Evolutionary conservation across 495 filamentous ascomycete species (phyloP), one percentile per base, ranked within the genome.

Genomic region (Aspergillus cavernicola): DNA sequence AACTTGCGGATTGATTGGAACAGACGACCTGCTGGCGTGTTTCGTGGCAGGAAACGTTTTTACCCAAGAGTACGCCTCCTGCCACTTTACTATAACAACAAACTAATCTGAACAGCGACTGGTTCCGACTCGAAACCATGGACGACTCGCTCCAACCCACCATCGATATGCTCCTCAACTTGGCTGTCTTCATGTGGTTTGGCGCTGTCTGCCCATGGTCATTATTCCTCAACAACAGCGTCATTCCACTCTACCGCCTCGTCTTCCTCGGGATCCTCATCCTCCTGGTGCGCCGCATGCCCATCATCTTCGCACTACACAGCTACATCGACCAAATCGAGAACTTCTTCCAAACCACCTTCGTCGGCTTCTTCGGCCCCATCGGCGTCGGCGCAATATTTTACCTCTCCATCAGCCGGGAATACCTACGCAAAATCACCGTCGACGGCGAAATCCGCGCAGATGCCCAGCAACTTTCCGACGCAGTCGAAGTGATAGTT

Each of bases 371-470:
- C 75, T 96, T 96, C 59, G 92, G 92, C 0, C 92, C 91, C 10
- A 92, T 97, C 53, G 92, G 92, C n/a, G 89, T 96, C 6, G 89
- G 86, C 38, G 90, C 91, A 4, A 79, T 96, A 37, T 96, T 95
- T 68, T 96, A 96, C 63, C 77, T 96, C 18, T 92, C 89, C 57
- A 73, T 95, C 58, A 83, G 79, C 29, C 71, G 86, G 1, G 86
- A 92, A 35, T 95, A 88, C 56, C 65, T 81, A 0, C 55, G 58
- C 6, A 52, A 69, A 4, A 71, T 88, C 45, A 77, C 70, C 8
- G 73, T 85, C 3, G 76, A 85, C 50, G 85, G 80, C 2, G 59
- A 77, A 26, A 67, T 82, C 16, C 79, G 89, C 26, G 75, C 71
- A 40, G 91, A 96, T 65, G 86, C 89, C 6, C 60, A 71, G 24